Evolutionary conservation across 495 filamentous ascomycete genomes (phyloP).

Genomic region (Penicillium robsamsonii): DNA sequence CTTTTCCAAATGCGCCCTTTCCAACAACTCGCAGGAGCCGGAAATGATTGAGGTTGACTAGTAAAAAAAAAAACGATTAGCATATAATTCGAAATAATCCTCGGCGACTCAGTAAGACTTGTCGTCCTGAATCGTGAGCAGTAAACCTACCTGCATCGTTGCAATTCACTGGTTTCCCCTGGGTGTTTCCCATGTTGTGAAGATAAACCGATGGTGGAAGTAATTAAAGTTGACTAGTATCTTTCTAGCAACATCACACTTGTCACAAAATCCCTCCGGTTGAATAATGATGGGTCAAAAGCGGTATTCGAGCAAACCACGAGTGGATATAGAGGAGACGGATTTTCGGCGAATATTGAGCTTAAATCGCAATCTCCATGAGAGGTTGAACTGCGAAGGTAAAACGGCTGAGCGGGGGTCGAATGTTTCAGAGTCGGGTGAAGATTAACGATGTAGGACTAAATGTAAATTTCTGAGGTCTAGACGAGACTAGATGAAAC

Average conservation of each 20-base stretch:
- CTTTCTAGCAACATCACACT: slow-evolving; percentile 40
- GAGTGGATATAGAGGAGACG: background rate
- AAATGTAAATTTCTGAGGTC: slow-evolving; percentile 5
- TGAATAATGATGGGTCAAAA: background rate
- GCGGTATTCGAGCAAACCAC: slow-evolving; percentile 1
- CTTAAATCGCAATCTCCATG: slow-evolving; percentile 22
- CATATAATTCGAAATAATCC: slow-evolving; percentile 1
- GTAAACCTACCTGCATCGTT: slow-evolving; percentile 80
- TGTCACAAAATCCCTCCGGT: slow-evolving; percentile 4
- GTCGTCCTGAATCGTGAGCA: background rate
- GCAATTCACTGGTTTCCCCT: slow-evolving; percentile 88
- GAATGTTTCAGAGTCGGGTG: slow-evolving; percentile 16
- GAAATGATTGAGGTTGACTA: slow-evolving; percentile 97
- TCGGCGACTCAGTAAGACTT: background rate
- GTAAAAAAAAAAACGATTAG: slow-evolving; percentile 11
- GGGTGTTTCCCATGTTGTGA: slow-evolving; percentile 81
- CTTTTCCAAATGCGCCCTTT: slow-evolving; percentile 97
- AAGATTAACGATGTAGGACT: slow-evolving; percentile 4
- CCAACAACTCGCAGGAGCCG: slow-evolving; percentile 92
- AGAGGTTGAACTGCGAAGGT: slow-evolving; percentile 18
- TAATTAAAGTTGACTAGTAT: slow-evolving; percentile 20
- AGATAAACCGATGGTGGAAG: slow-evolving; percentile 18
- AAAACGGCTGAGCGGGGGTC: slow-evolving; percentile 25
- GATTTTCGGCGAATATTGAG: slow-evolving; percentile 10
- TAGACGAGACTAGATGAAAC: background rate